phyloP scores from a whole-genome alignment of 345 rosid species.

The Euphorbia tirucalli region DNA sequence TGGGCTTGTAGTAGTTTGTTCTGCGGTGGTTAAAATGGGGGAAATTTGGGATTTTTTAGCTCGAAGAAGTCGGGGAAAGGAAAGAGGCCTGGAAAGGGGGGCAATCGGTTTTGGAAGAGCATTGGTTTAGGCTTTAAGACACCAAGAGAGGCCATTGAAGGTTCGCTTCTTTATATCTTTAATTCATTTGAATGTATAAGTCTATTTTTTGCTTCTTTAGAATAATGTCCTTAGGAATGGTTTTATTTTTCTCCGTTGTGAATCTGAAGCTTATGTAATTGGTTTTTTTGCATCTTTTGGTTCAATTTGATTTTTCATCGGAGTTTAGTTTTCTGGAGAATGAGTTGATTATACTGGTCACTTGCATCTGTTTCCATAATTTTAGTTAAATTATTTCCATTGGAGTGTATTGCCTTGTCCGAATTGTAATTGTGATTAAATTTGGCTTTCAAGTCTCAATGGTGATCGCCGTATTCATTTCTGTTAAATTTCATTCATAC shows the following conservation, averaged over 20 bases:
- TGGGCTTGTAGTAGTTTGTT: too few species aligned
- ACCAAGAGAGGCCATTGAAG: slow-evolving; percentile 82
- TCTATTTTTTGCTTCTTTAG: neutral
- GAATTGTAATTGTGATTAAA: too few species aligned
- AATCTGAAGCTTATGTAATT: too few species aligned
- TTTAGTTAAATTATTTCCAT: neutral
- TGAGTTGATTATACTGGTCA: neutral
- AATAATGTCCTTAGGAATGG: too few species aligned
- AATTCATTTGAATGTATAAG: neutral
- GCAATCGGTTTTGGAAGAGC: too few species aligned
- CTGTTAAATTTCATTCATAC: neutral
- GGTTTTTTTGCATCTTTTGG: too few species aligned
- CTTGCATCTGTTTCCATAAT: neutral
- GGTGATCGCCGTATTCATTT: too few species aligned
- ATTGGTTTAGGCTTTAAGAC: slow-evolving; percentile 84
- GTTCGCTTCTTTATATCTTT: slow-evolving; percentile 23
- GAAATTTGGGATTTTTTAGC: slow-evolving; percentile 30
- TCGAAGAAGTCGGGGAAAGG: slow-evolving; percentile 77
- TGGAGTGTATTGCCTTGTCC: too few species aligned
- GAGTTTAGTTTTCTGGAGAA: too few species aligned
- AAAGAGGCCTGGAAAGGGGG: slow-evolving; percentile 92
- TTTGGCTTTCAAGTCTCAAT: too few species aligned
- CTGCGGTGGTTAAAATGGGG: neutral
- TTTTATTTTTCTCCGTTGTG: too few species aligned
- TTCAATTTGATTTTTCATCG: too few species aligned